Conservation (phyloP, 495 filamentous ascomycete species). For the Trypethelium eluteriae region DNA sequence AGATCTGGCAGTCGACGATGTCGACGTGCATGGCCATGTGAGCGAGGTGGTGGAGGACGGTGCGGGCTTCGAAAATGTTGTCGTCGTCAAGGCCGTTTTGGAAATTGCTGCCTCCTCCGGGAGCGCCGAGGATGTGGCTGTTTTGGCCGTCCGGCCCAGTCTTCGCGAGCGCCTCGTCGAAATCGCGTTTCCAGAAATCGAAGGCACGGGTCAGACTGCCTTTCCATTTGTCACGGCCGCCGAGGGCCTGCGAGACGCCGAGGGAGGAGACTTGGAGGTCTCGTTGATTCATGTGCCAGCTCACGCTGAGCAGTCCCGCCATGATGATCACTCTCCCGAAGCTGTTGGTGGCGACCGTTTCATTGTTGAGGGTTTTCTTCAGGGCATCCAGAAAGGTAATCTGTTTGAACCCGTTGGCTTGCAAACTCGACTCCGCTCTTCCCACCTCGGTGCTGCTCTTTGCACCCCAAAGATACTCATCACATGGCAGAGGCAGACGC, state of each 20-base stretch:
- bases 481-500: constrained; percentile 83
- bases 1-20: constrained; percentile 95
- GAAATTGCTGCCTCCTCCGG: constrained; percentile 32
- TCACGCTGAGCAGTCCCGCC: constrained; percentile 86
- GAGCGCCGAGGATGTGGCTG: constrained; percentile 17
- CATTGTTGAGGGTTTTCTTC: constrained; percentile 79
- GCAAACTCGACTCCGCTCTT: constrained; percentile 72
- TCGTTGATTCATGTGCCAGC: constrained; percentile 96
- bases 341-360: constrained; percentile 82
- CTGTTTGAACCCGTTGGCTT: constrained; percentile 76
- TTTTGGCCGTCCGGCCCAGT: constrained; percentile 19
- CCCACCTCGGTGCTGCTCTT: constrained; percentile 83
- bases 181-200: constrained; percentile 91
- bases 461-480: constrained; percentile 89
- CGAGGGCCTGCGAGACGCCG: constrained; percentile 67
- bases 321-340: constrained; percentile 95
- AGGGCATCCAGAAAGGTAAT: constrained; percentile 86
- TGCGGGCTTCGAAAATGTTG: constrained; percentile 75
- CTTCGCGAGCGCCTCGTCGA: constrained; percentile 70
- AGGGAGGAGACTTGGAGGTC: constrained; percentile 91
- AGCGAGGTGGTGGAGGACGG: constrained; percentile 83
- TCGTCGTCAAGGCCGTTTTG: constrained; percentile 52
- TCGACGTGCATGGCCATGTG: constrained; percentile 99
- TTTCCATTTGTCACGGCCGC: constrained; percentile 88
- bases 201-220: constrained; percentile 80